Base-by-base conservation (phyloP, 148 eudicot genomes). In the Suaeda aralocaspica region DNA sequence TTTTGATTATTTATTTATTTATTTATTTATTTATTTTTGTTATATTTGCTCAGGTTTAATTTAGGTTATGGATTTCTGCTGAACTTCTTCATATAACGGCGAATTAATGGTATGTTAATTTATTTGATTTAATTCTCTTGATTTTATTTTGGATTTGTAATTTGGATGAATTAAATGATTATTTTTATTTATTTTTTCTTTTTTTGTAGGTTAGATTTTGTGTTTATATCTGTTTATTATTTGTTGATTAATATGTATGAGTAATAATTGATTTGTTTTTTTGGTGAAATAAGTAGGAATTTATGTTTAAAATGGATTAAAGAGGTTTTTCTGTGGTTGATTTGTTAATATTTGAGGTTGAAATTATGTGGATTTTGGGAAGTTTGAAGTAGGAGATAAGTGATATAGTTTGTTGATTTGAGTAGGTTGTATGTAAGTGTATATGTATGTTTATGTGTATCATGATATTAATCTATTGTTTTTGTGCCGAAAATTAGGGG, bases 401-500 rank as follows among this genome's bases (percentile, higher is more conserved):
- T 48, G 74, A 19, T 69, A n/a, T 30, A 1, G 12, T 16, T 68
- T 30, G 8, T 63, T 19, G 2, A 22, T 9, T 21, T 36, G 0
- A 24, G 28, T 28, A 10, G 3, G 6, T 46, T 72, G 8, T 36
- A 15, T 21, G 10, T 21, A 10, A 13, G 60, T 59, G 36, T 48
- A 25, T 67, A 34, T n/a, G n/a, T n/a, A n/a, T n/a, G n/a, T n/a
- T n/a, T n/a, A n/a, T n/a, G 34, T 64, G 46, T 28, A 24, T 42
- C 11, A 48, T 75, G 63, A 64, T 76, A 33, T 49, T 62, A 19
- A 44, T 13, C 24, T 68, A 16, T 15, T 18, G 8, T 31, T 21
- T 14, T 41, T 64, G 12, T 48, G n/a, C n/a, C 49, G 31, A 19
- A 59, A 36, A 58, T 65, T 59, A 82, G 84, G 79, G 73, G 30